Evolutionary conservation across 768 basidiomycete genomes (phyloP).

Genomic region (Albatrellus ellisii): DNA sequence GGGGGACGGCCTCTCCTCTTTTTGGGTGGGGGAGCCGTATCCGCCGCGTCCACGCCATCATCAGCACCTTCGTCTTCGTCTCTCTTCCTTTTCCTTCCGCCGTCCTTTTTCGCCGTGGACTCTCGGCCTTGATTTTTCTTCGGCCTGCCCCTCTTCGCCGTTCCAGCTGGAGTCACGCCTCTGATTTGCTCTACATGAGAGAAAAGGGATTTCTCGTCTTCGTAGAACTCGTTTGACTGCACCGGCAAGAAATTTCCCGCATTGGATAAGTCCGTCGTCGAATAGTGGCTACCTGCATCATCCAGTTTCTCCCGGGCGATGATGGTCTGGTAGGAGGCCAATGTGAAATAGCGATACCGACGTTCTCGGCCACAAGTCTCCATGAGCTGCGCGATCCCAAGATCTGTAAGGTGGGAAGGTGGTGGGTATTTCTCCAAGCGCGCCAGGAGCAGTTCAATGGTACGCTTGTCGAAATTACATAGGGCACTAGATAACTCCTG

Average conservation of each 20-base stretch:
- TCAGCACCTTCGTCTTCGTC: constrained; percentile 14
- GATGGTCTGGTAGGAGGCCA: constrained; percentile 50
- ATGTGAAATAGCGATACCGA: constrained; percentile 73
- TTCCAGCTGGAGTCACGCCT: constrained; percentile 6
- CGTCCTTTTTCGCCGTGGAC: constrained; percentile 14
- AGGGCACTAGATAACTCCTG: constrained; percentile 55
- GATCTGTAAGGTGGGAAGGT: constrained; percentile 61
- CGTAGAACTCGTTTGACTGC: constrained; percentile 42
- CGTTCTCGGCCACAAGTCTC: constrained; percentile 82
- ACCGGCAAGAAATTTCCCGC: constrained; percentile 42
- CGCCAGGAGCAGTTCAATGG: constrained; percentile 67
- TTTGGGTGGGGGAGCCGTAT: constrained; percentile 9
- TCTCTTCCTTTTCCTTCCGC: constrained; percentile 22
- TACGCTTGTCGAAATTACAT: constrained; percentile 66
- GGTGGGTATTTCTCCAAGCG: constrained; percentile 51
- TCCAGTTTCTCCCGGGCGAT: constrained; percentile 56
- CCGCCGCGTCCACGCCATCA: constrained; percentile 2
- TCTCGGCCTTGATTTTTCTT: constrained; percentile 2
- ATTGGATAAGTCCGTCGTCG: constrained; percentile 32
- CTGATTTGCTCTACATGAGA: constrained; percentile 40
- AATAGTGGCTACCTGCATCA: constrained; percentile 28
- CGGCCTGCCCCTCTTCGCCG: constrained; percentile 2
- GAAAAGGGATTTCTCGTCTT: constrained; percentile 26
- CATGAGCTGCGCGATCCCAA: constrained; percentile 56
- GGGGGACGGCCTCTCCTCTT: constrained; percentile 26